These are phyloP conservation scores for Lithocarpus polystachyus DNA, from an alignment of 306 rosid species.

Conservation along the genomic window DNA sequence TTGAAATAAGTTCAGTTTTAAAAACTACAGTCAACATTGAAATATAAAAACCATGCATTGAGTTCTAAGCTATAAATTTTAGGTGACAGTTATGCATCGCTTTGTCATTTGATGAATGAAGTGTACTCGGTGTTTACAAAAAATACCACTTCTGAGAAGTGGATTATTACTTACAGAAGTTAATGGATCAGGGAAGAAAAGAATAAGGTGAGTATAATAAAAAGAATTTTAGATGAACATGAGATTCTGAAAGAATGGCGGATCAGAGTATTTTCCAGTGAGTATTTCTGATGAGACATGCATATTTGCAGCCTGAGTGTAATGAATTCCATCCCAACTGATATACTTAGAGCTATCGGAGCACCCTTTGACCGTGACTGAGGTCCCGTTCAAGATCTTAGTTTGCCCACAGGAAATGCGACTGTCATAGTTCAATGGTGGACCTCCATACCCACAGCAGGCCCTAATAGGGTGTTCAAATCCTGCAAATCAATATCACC, in stretches of 20 bases:
- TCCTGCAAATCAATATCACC: constrained; percentile 45
- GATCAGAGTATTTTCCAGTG: constrained; percentile 73
- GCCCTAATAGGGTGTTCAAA: constrained; percentile 83
- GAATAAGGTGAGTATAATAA: constrained; percentile 28
- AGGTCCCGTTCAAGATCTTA: constrained; percentile 63
- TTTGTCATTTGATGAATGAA: neutral
- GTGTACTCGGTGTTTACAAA: neutral
- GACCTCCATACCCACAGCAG: constrained; percentile 93
- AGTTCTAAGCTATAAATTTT: neutral
- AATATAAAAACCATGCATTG: no score
- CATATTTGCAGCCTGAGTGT: constrained; percentile 82
- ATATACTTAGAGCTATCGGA: constrained; percentile 55
- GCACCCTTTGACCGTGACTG: constrained; percentile 64
- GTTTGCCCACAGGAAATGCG: constrained; percentile 66
- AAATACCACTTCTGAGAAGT: neutral
- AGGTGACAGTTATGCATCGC: neutral
- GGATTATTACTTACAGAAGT: constrained; percentile 16
- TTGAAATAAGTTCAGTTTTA: no score
- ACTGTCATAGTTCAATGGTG: constrained; percentile 70
- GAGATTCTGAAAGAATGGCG: constrained; percentile 76
- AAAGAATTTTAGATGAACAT: constrained; percentile 32
- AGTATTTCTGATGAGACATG: constrained; percentile 74
- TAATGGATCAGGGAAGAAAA: neutral
- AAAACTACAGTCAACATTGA: no score
- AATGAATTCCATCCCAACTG: constrained; percentile 94